phyloP scores from a whole-genome alignment of 2,329 filamentous ascomycete genomes.

The Ascochyta lentis region DNA sequence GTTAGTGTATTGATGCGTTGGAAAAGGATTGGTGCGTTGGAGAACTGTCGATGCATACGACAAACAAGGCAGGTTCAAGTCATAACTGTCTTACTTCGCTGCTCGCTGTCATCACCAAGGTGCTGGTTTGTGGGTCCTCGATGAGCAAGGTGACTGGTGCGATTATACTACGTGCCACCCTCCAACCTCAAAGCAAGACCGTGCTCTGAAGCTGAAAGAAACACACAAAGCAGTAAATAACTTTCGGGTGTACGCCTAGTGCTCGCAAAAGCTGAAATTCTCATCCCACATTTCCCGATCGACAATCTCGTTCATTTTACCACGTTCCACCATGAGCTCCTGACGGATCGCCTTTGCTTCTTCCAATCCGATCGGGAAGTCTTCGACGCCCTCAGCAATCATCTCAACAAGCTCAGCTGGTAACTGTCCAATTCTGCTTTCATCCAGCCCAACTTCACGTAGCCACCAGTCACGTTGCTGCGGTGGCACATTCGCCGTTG shows the following conservation, averaged over 20 bases:
- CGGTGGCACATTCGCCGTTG: conserved; percentile 58
- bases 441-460: conserved; percentile 1
- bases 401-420: conserved; percentile 22
- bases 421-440: conserved; percentile 6
- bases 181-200: too few relatives aligned
- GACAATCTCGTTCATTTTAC: conserved; percentile 11
- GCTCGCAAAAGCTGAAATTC: conserved; percentile 25
- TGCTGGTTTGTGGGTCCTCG: neutral
- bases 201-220: neutral
- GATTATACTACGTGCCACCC: neutral
- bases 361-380: conserved; percentile 22
- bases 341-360: conserved; percentile 24
- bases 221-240: too few relatives aligned
- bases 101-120: neutral
- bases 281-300: conserved; percentile 6
- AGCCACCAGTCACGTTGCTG: conserved; percentile 55
- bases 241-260: neutral
- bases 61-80: conserved; percentile 9
- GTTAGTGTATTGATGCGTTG: neutral
- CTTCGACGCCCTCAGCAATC: conserved; percentile 17
- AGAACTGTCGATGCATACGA: neutral
- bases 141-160: neutral
- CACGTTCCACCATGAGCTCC: conserved; percentile 22
- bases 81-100: neutral
- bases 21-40: neutral